These are phyloP conservation scores for Mayamaea pseudoterrestris DNA, from an alignment of 108 stramenopile genomes.

Conservation along the genomic window DNA sequence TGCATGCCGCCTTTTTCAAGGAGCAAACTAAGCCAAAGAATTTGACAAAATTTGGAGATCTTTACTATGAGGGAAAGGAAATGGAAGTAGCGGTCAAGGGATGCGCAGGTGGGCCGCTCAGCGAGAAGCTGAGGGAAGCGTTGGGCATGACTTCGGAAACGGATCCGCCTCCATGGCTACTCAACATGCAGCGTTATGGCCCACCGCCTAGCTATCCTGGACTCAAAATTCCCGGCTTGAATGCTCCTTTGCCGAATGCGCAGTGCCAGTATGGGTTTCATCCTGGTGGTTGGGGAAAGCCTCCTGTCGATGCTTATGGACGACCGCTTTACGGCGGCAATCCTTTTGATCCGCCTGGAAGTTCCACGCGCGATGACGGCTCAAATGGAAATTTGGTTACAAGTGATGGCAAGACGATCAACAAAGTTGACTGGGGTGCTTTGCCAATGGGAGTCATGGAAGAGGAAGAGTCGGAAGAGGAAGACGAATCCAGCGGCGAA, in stretches of 20 bases:
- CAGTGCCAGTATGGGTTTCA: constrained; percentile 91
- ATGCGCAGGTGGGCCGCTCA: constrained; percentile 55
- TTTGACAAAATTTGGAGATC: constrained; percentile 77
- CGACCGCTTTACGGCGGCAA: constrained; percentile 88
- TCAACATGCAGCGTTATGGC: constrained; percentile 98
- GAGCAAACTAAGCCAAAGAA: constrained; percentile 90
- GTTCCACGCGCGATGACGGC: constrained; percentile 15
- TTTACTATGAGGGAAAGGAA: constrained; percentile 98
- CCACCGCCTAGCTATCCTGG: constrained; percentile 93
- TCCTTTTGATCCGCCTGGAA: constrained; percentile 66
- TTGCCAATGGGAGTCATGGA: constrained; percentile 43
- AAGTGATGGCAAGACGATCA: constrained; percentile 64
- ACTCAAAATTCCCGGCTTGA: constrained; percentile 90
- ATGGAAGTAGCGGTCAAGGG: constrained; percentile 65
- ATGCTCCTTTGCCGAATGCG: constrained; percentile 88
- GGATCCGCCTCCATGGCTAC: constrained; percentile 96
- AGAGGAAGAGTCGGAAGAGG: constrained; percentile 47
- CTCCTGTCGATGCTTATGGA: constrained; percentile 91
- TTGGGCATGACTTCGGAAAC: constrained; percentile 69
- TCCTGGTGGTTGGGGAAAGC: constrained; percentile 96
- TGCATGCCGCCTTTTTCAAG: constrained; percentile 98
- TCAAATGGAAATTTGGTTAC: constrained; percentile 28
- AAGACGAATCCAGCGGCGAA: constrained; percentile 36
- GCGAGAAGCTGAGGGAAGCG: constrained; percentile 56
- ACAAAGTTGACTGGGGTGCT: constrained; percentile 68